Base-by-base conservation (phyloP, 495 filamentous ascomycete genomes). In the Hypoxylon lienhwacheense region DNA sequence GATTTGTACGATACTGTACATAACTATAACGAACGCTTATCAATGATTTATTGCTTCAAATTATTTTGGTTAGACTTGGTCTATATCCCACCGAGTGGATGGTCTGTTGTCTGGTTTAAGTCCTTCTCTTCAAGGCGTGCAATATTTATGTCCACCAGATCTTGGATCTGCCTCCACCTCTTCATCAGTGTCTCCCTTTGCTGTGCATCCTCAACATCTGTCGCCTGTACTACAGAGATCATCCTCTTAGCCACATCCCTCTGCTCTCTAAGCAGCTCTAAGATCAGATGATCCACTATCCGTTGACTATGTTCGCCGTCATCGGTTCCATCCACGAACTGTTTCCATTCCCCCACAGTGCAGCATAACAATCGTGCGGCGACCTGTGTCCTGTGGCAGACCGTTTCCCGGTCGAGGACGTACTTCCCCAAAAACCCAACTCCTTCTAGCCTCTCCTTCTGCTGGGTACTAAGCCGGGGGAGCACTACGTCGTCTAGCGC, bases 341-440 rank as follows among this genome's bases (percentile, higher is more conserved):
- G 34, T 52, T 62, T 61, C 74, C 74, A 77, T 49, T 69, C 53
- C 5, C 47, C 52, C 8, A 52, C 25, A 4, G 63, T 55, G 12
- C 73, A 66, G 29, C 70, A 66, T 32, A 77, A 44, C 32, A 78
- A 39, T 31, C 83, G 72, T 29, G 85, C 73, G n/a, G 85, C 88
- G 15, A 87, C 81, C 63, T 88, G 79, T 4, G 88, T 89, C 22
- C 88, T 78, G 51, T 86, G 83, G 63, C 88, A 92, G 20, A 80
- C 81, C 0, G 79, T 81, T 10, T 77, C 67, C 6, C 68, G 56
- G 52, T 83, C 85, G 3, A 89, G 63, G 64, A 81, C 77, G 53
- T 90, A 90, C 29, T 82, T 80, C 54, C 86, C 88, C 41, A 86
- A 71, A 61, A 88, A 90, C 19, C 82, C 82, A 19, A 70, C 69